Conservation (phyloP, 1,284 basidiomycete genomes). For the Fomitopsis palustris region DNA sequence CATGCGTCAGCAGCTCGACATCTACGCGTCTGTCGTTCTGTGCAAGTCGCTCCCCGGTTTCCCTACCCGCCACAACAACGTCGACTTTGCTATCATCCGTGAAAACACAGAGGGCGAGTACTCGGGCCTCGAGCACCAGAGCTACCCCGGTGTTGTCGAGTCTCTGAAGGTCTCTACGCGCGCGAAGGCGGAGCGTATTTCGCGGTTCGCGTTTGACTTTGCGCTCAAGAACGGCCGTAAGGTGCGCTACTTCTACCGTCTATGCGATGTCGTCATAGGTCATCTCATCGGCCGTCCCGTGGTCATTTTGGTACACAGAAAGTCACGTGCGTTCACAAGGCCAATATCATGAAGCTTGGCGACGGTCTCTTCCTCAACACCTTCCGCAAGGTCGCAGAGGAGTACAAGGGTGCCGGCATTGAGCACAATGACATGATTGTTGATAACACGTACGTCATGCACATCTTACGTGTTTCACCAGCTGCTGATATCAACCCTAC, state of each 20-base stretch:
- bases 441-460: conserved; percentile 81
- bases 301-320: conserved; percentile 52
- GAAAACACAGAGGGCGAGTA: conserved; percentile 99
- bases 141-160: conserved; percentile 98
- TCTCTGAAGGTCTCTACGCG: conserved; percentile 96
- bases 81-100: conserved; percentile 99
- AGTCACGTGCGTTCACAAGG: conserved; percentile 99
- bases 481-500: background rate
- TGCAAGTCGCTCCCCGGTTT: conserved; percentile 99
- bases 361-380: conserved; percentile 99
- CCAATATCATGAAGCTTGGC: conserved; percentile 99
- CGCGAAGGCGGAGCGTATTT: conserved; percentile 95
- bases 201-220: conserved; percentile 98
- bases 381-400: conserved; percentile 93
- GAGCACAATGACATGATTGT: conserved; percentile 98
- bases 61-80: conserved; percentile 93
- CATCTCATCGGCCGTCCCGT: background rate
- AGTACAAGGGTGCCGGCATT: conserved; percentile 93
- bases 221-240: conserved; percentile 98
- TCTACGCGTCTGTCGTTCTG: conserved; percentile 96
- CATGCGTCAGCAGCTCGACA: conserved; percentile 99
- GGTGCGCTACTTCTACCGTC: conserved; percentile 38
- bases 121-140: conserved; percentile 97
- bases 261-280: conserved; percentile 4
- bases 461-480: conserved; percentile 1